Evolutionary conservation across 164 flowering plant species (phyloP), one percentile per base, ranked within the genome.

Genomic region (Magnolia officinalis): DNA sequence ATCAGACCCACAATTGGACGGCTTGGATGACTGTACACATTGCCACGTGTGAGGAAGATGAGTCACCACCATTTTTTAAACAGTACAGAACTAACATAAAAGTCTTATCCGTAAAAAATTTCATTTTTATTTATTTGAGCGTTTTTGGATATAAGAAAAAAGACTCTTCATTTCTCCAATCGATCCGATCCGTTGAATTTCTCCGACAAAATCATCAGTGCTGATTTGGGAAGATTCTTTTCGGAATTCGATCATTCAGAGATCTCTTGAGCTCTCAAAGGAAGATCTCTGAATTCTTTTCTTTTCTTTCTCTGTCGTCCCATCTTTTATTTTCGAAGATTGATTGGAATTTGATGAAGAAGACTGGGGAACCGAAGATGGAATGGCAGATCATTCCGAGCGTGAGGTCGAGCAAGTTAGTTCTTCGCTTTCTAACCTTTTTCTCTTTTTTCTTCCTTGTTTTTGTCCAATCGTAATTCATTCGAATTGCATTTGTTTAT

Each of bases 331-430:
- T 37, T 37, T 37, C 45, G 45, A 37, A 37, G 45, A 37, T 37
- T 37, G 45, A 3, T 37, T 37, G 45, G 74, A 67, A 51, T 37
- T 86, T 85, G 81, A 84, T 85, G 90, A 90, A 90, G 92, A 89
- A 84, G 90, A 86, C 89, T 58, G 80, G 84, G 82, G 45, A 3
- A 37, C 45, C 80, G 79, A 77, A 90, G 87, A 94, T 92, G 97
- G 97, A 92, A 92, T 94, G 96, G 96, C 92, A 89, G 94, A 90
- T 92, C 92, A 85, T 82, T 63, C 86, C 78, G 93, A 90, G 76
- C 94, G 91, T 73, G 92, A 88, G 76, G 76, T 89, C 55, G 97
- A 90, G 69, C 97, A 91, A 83, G 96, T 94, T 26, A 77, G 72
- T 14, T 37, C 71, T 74, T 59, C 10, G 20, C 19, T 67, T 50